Conservation (phyloP, 2,329 filamentous ascomycete genomes). For the Aspergillus candidus region DNA sequence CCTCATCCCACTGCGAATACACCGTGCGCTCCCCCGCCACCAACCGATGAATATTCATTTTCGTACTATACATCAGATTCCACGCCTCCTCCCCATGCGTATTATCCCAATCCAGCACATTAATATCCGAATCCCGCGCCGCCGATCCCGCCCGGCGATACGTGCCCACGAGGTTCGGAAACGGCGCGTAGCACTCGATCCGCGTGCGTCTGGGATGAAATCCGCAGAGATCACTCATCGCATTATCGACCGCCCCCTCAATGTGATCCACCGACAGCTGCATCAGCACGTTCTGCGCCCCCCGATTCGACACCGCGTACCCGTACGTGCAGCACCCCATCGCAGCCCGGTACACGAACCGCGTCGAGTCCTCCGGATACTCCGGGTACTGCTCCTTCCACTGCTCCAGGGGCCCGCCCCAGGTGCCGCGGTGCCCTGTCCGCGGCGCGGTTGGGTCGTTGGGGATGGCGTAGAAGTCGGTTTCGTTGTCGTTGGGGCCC, state of each 20-base stretch:
- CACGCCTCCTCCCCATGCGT: constrained; percentile 12
- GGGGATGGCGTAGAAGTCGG: constrained; percentile 23
- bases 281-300: constrained; percentile 34
- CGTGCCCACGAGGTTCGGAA: constrained; percentile 45
- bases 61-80: constrained; percentile 22
- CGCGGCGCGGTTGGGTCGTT: constrained; percentile 25
- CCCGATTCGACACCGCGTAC: constrained; percentile 27
- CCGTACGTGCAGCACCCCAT: constrained; percentile 1
- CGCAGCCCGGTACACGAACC: not conserved
- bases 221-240: constrained; percentile 45
- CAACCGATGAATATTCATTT: constrained; percentile 20
- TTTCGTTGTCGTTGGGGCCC: constrained; percentile 28
- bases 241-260: constrained; percentile 37
- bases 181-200: constrained; percentile 36
- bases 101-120: constrained; percentile 13
- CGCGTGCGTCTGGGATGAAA: constrained; percentile 25
- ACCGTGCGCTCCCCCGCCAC: constrained; percentile 14
- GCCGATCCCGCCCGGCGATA: constrained; percentile 36
- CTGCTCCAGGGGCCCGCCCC: constrained; percentile 14
- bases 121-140: constrained; percentile 25
- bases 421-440: constrained; percentile 13
- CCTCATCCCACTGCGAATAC: constrained; percentile 17
- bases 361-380: constrained; percentile 1
- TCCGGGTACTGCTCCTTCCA: constrained; percentile 13
- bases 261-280: constrained; percentile 22